These are phyloP conservation scores for Yamadazyma atmosphaerica DNA, from an alignment of 1,139 yeast genomes.

Conservation along the genomic window DNA sequence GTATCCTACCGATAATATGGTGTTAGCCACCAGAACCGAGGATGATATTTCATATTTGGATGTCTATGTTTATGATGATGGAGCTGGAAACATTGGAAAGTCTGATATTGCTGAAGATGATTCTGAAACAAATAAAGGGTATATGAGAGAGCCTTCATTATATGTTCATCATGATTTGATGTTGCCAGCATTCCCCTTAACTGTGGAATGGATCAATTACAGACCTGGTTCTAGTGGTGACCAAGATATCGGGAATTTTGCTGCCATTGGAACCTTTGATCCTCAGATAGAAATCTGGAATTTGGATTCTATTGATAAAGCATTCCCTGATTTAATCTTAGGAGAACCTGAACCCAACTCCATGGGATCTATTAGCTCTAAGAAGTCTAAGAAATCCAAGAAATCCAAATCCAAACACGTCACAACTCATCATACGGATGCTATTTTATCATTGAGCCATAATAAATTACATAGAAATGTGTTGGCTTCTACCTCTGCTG, in stretches of 20 bases:
- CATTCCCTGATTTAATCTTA: conserved; percentile 89
- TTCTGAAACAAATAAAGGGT: conserved; percentile 65
- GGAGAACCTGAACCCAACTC: conserved; percentile 71
- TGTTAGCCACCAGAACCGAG: conserved; percentile 92
- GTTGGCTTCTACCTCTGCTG: conserved; percentile 94
- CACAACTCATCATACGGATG: conserved; percentile 87
- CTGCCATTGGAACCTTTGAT: conserved; percentile 95
- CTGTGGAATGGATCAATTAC: conserved; percentile 93
- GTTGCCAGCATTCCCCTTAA: conserved; percentile 95
- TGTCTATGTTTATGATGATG: conserved; percentile 92
- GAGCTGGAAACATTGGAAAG: conserved; percentile 77
- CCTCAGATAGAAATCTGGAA: conserved; percentile 98
- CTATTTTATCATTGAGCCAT: conserved; percentile 84
- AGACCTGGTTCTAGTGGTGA: conserved; percentile 43
- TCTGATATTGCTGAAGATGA: conserved; percentile 65
- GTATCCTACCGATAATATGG: conserved; percentile 85
- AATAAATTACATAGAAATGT: conserved; percentile 81
- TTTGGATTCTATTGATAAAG: conserved; percentile 86
- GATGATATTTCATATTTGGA: conserved; percentile 92
- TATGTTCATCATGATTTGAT: conserved; percentile 96
- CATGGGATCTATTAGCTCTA: conserved; percentile 37
- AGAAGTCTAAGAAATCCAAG: conserved; percentile 46
- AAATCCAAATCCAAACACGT: conserved; percentile 49
- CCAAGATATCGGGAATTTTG: conserved; percentile 74
- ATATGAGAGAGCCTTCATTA: conserved; percentile 68